These are phyloP conservation scores for Dendrocalamus sinicus DNA, from an alignment of 176 grass and related monocot species.

Conservation along the genomic window DNA sequence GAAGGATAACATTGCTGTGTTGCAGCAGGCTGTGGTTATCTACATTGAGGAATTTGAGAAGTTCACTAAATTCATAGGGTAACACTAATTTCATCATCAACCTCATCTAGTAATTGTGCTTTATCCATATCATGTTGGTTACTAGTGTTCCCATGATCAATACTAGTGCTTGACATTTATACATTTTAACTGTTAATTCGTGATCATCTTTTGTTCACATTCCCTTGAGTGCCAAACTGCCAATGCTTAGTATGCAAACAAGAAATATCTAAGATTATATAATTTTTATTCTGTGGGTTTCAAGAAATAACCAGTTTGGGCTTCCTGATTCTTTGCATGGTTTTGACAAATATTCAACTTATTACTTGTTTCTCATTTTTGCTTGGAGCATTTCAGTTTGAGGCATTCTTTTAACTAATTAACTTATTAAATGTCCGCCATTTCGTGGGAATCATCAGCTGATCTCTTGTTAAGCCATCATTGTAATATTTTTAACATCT, in stretches of 20 bases:
- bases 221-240: neutral
- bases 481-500: neutral
- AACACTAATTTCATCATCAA: slow-evolving; percentile 38
- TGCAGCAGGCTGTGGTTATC: slow-evolving; percentile 69
- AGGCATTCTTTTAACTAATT: neutral
- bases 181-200: neutral
- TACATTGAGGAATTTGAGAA: slow-evolving; percentile 81
- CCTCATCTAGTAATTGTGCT: neutral
- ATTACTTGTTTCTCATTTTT: neutral
- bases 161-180: slow-evolving; percentile 12
- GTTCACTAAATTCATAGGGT: slow-evolving; percentile 89
- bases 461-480: neutral
- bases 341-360: slow-evolving; percentile 4
- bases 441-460: neutral
- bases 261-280: neutral
- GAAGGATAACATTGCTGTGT: slow-evolving; percentile 58
- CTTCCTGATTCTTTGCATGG: neutral
- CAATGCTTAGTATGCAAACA: slow-evolving; percentile 17
- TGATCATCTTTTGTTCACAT: slow-evolving; percentile 5
- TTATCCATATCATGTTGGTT: neutral
- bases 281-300: neutral
- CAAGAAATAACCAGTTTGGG: neutral
- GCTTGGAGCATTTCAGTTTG: neutral
- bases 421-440: neutral
- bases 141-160: neutral